phyloP scores from a whole-genome alignment of 192 early-diverging fungal genomes.

The Jimgerdemannia lactiflua region DNA sequence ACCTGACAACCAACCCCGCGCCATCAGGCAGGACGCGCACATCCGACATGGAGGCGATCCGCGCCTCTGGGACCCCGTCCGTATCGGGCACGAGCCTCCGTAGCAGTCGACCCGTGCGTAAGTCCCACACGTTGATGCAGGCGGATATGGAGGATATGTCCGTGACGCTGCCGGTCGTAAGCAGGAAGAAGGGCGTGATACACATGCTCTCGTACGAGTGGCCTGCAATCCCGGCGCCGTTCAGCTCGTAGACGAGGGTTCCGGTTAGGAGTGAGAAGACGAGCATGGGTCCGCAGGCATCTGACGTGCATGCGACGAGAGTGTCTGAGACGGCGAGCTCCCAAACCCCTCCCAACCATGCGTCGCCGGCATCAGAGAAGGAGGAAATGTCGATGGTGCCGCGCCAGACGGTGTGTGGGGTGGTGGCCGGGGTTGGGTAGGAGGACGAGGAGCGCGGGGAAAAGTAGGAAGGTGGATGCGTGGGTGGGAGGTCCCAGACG shows the following conservation, averaged over 20 bases:
- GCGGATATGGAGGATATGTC: not conserved
- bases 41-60: not conserved
- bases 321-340: conserved; percentile 44
- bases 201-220: conserved; percentile 21
- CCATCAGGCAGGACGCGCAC: conserved; percentile 15
- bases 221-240: conserved; percentile 28
- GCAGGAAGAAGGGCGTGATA: conserved; percentile 24
- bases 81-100: conserved; percentile 35
- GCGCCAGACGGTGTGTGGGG: conserved; percentile 27
- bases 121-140: conserved; percentile 49
- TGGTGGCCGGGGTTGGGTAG: not conserved
- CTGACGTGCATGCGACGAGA: conserved; percentile 45
- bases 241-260: conserved; percentile 47
- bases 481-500: conserved; percentile 39
- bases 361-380: conserved; percentile 27
- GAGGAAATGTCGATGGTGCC: conserved; percentile 37
- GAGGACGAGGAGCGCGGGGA: not conserved
- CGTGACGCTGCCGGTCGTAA: conserved; percentile 18
- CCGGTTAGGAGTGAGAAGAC: conserved; percentile 49
- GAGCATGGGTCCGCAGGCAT: conserved; percentile 38
- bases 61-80: not conserved
- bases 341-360: conserved; percentile 41
- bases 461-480: not conserved
- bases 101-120: conserved; percentile 33
- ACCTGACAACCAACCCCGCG: conserved; percentile 24